Evolutionary conservation across 805 yeast species (phyloP).

Genomic region (Zygoascus biomembranicola): DNA sequence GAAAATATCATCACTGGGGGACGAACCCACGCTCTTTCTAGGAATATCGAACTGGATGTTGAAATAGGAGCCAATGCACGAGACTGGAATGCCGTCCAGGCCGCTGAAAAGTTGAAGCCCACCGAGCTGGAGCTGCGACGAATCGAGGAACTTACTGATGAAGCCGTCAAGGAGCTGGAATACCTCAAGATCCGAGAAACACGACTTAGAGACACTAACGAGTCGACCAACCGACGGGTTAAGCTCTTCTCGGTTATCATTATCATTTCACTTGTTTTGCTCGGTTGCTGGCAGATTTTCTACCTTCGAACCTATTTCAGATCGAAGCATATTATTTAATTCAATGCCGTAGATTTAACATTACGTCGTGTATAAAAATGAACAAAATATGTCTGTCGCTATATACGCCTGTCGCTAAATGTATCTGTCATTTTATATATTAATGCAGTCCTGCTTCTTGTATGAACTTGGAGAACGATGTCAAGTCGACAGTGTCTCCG

Average conservation of each 20-base stretch:
- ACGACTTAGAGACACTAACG: constrained; percentile 92
- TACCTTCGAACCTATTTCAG: constrained; percentile 87
- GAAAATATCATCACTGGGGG: constrained; percentile 42
- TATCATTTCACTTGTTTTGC: constrained; percentile 57
- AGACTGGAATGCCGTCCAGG: constrained; percentile 94
- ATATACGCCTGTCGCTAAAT: too few species aligned
- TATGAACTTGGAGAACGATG: constrained; percentile 23
- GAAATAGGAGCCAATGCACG: constrained; percentile 96
- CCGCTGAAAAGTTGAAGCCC: constrained; percentile 87
- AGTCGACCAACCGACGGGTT: constrained; percentile 89
- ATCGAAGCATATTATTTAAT: constrained; percentile 33
- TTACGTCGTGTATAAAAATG: not conserved
- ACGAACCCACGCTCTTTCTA: constrained; percentile 34
- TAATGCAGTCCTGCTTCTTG: constrained; percentile 8
- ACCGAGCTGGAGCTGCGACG: constrained; percentile 83
- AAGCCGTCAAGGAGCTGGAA: constrained; percentile 68
- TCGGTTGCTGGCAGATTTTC: constrained; percentile 89
- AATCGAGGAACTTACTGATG: constrained; percentile 78
- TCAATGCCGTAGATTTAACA: not conserved
- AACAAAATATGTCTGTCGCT: not conserved
- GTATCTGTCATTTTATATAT: not conserved
- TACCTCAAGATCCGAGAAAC: constrained; percentile 85
- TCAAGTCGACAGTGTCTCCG: constrained; percentile 10
- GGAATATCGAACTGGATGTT: constrained; percentile 82
- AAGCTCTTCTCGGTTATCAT: constrained; percentile 73